These are phyloP conservation scores for Lepiota venenata DNA, from an alignment of 768 basidiomycete genomes.

Conservation along the genomic window DNA sequence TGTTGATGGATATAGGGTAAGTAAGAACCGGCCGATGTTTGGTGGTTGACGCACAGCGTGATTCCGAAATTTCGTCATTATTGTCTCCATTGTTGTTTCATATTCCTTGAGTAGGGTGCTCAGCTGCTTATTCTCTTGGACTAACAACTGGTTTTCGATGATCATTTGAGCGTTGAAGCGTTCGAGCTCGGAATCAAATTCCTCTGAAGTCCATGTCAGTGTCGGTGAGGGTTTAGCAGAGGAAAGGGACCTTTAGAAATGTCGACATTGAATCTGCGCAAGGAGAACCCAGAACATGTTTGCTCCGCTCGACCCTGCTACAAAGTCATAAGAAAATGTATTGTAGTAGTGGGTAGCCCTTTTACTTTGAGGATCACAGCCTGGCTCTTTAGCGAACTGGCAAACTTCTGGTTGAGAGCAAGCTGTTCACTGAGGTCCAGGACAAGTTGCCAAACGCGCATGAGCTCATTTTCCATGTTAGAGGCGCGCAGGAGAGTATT, in stretches of 20 bases:
- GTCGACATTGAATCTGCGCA: slow-evolving; percentile 86
- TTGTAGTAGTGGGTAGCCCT: neutral
- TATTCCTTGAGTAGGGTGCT: slow-evolving; percentile 89
- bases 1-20: slow-evolving; percentile 28
- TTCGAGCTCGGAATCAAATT: slow-evolving; percentile 91
- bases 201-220: slow-evolving; percentile 60
- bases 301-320: slow-evolving; percentile 72
- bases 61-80: slow-evolving; percentile 94
- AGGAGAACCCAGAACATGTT: slow-evolving; percentile 66
- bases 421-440: slow-evolving; percentile 84
- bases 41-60: slow-evolving; percentile 64
- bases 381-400: slow-evolving; percentile 63
- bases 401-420: slow-evolving; percentile 74
- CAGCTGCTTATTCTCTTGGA: slow-evolving; percentile 95
- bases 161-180: slow-evolving; percentile 85
- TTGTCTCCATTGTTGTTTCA: slow-evolving; percentile 89
- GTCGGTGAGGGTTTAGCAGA: slow-evolving; percentile 19
- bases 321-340: slow-evolving; percentile 11
- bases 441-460: slow-evolving; percentile 76
- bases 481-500: neutral
- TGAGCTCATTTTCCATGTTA: slow-evolving; percentile 64
- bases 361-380: slow-evolving; percentile 72
- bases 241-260: slow-evolving; percentile 67
- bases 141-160: slow-evolving; percentile 88
- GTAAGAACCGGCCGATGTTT: neutral